phyloP scores from a whole-genome alignment of 768 basidiomycete species.

The Tulasnella sp. region DNA sequence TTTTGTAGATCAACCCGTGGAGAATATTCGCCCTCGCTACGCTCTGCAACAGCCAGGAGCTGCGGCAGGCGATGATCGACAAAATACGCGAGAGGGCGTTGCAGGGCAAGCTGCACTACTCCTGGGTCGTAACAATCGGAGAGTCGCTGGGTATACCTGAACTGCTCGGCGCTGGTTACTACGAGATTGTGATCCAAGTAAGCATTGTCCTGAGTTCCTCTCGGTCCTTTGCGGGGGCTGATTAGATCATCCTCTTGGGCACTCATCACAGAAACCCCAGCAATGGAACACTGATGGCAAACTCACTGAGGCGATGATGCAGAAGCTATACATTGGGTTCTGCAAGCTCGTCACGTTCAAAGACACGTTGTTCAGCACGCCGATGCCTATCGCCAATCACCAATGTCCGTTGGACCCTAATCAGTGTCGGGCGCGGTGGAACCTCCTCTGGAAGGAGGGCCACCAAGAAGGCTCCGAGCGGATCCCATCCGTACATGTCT shows the following conservation, averaged over 20 bases:
- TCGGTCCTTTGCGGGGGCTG: no score
- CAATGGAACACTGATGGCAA: slow-evolving; percentile 8
- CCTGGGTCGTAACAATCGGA: slow-evolving; percentile 9
- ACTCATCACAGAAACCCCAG: background rate
- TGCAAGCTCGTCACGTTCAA: slow-evolving; percentile 12
- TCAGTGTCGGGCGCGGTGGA: slow-evolving; percentile 9
- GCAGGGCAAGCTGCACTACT: background rate
- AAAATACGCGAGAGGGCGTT: background rate
- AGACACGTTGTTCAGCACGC: slow-evolving; percentile 3
- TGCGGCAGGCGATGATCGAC: slow-evolving; percentile 10
- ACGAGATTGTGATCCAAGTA: slow-evolving; percentile 7
- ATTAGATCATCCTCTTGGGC: background rate
- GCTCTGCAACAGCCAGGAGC: background rate
- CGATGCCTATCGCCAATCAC: slow-evolving; percentile 4
- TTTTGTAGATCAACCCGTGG: slow-evolving; percentile 11
- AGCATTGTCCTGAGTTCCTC: background rate
- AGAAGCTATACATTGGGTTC: slow-evolving; percentile 9
- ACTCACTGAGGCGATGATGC: slow-evolving; percentile 1
- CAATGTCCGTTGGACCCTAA: slow-evolving; percentile 2
- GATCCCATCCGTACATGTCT: slow-evolving; percentile 6
- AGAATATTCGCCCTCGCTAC: slow-evolving; percentile 6
- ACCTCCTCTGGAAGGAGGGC: background rate
- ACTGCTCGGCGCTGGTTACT: slow-evolving; percentile 4
- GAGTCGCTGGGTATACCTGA: slow-evolving; percentile 5
- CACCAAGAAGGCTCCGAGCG: background rate